Conservation (phyloP, 441 rosid species). For the Geranium incanum region DNA sequence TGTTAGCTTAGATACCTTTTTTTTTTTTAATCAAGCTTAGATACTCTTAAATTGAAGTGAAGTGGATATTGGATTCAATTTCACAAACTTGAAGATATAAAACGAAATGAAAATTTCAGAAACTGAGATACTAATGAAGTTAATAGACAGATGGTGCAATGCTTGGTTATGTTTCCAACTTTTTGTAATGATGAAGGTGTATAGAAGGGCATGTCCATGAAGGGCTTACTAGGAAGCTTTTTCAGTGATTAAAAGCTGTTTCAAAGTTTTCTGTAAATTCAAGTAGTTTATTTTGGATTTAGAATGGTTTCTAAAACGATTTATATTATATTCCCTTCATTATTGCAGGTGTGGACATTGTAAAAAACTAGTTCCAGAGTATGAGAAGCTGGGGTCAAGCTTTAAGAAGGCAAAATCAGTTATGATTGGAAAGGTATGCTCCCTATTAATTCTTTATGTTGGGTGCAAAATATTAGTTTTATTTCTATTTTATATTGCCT, state of each 20-base stretch:
- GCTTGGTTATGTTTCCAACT: not conserved
- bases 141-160: not conserved
- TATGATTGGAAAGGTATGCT: conserved; percentile 74
- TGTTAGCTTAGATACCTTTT: not conserved
- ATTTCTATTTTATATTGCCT: not conserved
- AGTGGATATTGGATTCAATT: not conserved
- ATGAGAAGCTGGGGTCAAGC: conserved; percentile 81
- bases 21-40: not conserved
- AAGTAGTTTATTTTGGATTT: not conserved
- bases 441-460: not conserved
- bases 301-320: not conserved
- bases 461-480: not conserved
- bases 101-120: not conserved
- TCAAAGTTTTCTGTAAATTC: not conserved
- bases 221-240: not conserved
- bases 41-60: too few species aligned
- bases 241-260: not conserved
- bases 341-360: conserved; percentile 85
- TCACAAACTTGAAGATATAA: not conserved
- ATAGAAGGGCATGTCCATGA: not conserved
- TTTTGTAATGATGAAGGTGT: not conserved
- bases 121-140: not conserved
- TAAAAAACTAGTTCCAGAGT: conserved; percentile 92
- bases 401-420: conserved; percentile 80
- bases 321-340: not conserved